These are phyloP conservation scores for Starmerella stellata DNA, from an alignment of 805 yeast species.

Conservation along the genomic window DNA sequence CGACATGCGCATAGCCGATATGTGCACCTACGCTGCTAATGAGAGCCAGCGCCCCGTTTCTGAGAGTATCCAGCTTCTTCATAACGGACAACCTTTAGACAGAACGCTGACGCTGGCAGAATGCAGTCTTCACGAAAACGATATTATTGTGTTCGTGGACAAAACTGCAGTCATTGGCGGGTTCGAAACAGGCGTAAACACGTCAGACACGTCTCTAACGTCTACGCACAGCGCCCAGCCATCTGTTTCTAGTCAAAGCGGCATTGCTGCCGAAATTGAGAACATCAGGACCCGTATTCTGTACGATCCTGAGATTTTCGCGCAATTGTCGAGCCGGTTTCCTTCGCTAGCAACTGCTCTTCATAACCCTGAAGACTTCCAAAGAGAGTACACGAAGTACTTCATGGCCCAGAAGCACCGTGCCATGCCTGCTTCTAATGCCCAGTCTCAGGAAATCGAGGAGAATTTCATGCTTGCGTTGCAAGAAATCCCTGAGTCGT, in stretches of 20 bases:
- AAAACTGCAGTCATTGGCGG: neutral
- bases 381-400: conserved; percentile 19
- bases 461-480: conserved; percentile 64
- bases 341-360: conserved; percentile 34
- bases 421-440: neutral
- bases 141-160: conserved; percentile 26
- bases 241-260: too few relatives aligned
- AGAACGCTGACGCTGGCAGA: conserved; percentile 28
- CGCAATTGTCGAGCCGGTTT: conserved; percentile 23
- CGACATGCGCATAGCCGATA: conserved; percentile 46
- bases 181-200: neutral
- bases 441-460: conserved; percentile 41
- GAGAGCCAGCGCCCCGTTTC: conserved; percentile 39
- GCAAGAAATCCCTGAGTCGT: conserved; percentile 80
- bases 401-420: neutral
- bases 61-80: conserved; percentile 31
- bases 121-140: conserved; percentile 38
- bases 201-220: neutral
- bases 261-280: conserved; percentile 12
- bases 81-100: conserved; percentile 30
- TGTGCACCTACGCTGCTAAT: conserved; percentile 53
- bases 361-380: conserved; percentile 34
- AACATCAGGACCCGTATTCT: conserved; percentile 23
- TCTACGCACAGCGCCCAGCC: neutral
- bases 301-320: conserved; percentile 21